Evolutionary conservation across 306 rosid genomes (phyloP).

Genomic region (Calophaca sinica): DNA sequence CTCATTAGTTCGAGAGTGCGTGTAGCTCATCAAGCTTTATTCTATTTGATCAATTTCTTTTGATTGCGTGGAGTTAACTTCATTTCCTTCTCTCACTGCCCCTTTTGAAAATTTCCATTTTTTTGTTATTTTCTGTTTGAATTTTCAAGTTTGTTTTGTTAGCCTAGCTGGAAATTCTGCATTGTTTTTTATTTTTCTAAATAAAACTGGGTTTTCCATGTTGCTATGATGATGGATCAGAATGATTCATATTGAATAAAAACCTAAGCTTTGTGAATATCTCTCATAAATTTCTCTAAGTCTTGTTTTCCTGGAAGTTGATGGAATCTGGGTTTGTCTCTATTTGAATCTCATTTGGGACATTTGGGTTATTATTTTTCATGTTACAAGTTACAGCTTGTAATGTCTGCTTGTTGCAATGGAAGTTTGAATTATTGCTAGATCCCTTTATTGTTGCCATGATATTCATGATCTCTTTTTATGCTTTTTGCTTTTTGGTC

Average conservation of each 20-base stretch:
- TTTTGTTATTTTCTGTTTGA: constrained; percentile 5
- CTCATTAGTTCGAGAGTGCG: no score
- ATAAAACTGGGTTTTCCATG: neutral
- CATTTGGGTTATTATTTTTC: no score
- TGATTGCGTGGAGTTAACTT: no score
- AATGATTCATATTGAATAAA: constrained; percentile 12
- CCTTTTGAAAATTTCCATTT: neutral
- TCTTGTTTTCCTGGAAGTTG: constrained; percentile 24
- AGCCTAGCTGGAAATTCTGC: neutral
- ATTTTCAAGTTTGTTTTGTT: neutral
- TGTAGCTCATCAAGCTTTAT: no score
- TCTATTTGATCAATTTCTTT: no score
- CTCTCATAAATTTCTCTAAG: neutral
- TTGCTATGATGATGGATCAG: constrained; percentile 1
- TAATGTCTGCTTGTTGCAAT: no score
- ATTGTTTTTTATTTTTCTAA: neutral
- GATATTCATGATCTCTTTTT: no score
- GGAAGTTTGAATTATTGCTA: no score
- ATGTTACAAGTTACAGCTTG: no score
- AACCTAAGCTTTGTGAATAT: constrained; percentile 8
- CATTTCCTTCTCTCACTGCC: no score
- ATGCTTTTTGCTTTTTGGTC: constrained; percentile 58
- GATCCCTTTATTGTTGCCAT: no score
- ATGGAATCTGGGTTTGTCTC: no score
- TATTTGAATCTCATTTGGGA: constrained; percentile 43